These are phyloP conservation scores for Fusarium sublunatum DNA, from an alignment of 2,329 filamentous ascomycete genomes.

Conservation along the genomic window DNA sequence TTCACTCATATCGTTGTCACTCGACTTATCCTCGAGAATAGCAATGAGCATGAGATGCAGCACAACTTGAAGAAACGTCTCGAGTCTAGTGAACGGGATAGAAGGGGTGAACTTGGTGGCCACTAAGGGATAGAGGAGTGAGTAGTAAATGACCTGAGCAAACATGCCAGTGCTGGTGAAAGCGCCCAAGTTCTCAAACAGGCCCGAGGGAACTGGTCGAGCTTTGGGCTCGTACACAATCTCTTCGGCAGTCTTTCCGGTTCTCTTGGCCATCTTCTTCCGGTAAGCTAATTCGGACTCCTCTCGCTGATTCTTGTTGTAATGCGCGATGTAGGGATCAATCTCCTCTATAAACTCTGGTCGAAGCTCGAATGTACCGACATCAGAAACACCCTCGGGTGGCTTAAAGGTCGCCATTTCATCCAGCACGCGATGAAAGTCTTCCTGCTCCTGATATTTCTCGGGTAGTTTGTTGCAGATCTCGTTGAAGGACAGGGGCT, in stretches of 20 bases:
- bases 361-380: constrained; percentile 93
- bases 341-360: constrained; percentile 86
- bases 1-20: constrained; percentile 62
- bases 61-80: constrained; percentile 91
- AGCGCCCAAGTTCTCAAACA: constrained; percentile 78
- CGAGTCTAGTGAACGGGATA: constrained; percentile 84
- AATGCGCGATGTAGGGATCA: constrained; percentile 96
- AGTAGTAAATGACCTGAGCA: constrained; percentile 89
- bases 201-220: constrained; percentile 77
- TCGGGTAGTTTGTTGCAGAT: constrained; percentile 88
- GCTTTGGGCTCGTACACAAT: constrained; percentile 93
- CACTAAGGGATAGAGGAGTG: constrained; percentile 82
- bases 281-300: constrained; percentile 93
- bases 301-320: constrained; percentile 95
- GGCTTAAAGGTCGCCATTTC: constrained; percentile 90
- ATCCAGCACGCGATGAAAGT: constrained; percentile 85
- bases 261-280: constrained; percentile 86
- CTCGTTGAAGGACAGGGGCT: constrained; percentile 93
- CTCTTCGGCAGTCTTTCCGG: constrained; percentile 81
- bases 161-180: constrained; percentile 90
- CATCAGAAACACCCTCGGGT: constrained; percentile 91
- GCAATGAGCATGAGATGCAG: constrained; percentile 89
- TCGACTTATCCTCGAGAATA: constrained; percentile 80
- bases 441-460: constrained; percentile 87
- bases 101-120: constrained; percentile 75